Conservation (phyloP, 768 basidiomycete species). For the Agaricus subrufescens region DNA sequence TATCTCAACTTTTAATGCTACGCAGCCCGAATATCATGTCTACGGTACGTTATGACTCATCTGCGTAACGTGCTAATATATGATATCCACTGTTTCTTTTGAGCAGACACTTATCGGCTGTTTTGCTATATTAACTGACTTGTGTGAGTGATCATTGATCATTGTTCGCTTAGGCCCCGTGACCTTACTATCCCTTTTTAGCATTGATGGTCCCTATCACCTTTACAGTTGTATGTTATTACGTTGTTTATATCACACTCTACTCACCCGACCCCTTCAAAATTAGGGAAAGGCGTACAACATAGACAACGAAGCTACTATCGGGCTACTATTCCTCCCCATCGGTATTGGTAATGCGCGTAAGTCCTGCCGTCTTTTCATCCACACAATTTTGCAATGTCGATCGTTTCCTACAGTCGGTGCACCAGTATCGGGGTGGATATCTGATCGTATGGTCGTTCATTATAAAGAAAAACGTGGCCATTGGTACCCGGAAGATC, state of each 20-base stretch:
- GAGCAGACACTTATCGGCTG: conserved; percentile 17
- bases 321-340: conserved; percentile 59
- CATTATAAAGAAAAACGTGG: conserved; percentile 43
- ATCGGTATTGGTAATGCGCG: conserved; percentile 56
- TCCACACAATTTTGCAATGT: neutral
- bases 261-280: too few relatives aligned
- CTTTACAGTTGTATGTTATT: conserved; percentile 34
- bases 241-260: too few relatives aligned
- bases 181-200: neutral
- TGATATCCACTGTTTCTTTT: neutral
- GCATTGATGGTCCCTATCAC: conserved; percentile 58
- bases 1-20: conserved; percentile 40
- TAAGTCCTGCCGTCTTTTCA: conserved; percentile 22
- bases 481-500: conserved; percentile 65
- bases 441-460: conserved; percentile 53
- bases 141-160: conserved; percentile 23
- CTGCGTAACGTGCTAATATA: neutral
- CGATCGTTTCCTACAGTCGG: conserved; percentile 38
- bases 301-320: conserved; percentile 50
- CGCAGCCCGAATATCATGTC: conserved; percentile 51
- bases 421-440: conserved; percentile 50
- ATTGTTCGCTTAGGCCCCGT: neutral
- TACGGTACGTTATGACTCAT: conserved; percentile 36
- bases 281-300: conserved; percentile 51
- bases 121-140: conserved; percentile 28